Evolutionary conservation across 2,329 filamentous ascomycete genomes (phyloP), one percentile per base, ranked within the genome.

Genomic region (Xylaria sp.): DNA sequence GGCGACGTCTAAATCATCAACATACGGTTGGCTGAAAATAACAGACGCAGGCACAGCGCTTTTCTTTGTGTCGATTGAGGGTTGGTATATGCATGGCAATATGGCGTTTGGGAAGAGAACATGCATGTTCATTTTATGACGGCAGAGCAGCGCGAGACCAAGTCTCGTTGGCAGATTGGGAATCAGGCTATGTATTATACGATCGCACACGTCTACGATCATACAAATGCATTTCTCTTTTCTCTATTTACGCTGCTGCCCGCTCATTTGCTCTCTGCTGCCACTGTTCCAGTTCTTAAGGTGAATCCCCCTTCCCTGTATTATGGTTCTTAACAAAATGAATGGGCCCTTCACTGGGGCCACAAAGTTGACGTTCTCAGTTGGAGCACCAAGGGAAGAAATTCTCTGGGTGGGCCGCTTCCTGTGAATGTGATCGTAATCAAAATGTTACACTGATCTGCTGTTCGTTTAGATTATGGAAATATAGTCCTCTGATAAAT

Each of bases 151-250:
- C 28, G 37, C 44, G 51, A 51, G 58, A 28, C 50, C 32, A 18
- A 51, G 52, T 28, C 18, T 63, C 25, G 39, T 32, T 37, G 41
- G 18, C 13, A 23, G 52, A 37, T 23, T 56, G 34, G 60, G 56
- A 34, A 23, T 37, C 57, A 23, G 39, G 56, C 25, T 41, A 44
- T 67, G 64, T 67, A 64, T 57, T 67, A 65, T 70, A 62, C 28
- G 57, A 55, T 65, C 46, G 56, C 57, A 50, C 23, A 3, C 44
- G 32, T 25, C 20, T 63, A 56, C 61, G 68, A 39, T 70, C 61
- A 48, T 48, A 12, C 39, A 48, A 48, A 63, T 50, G 44, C 61
- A 65, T 62, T 46, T 46, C 41, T 68, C 52, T 34, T 61, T 62
- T 68, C 41, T 61, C 60, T 28, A 25, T 59, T 69, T 7, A 63